These are phyloP conservation scores for Claviceps fusiformis DNA, from an alignment of 2,329 filamentous ascomycete genomes.

Conservation along the genomic window DNA sequence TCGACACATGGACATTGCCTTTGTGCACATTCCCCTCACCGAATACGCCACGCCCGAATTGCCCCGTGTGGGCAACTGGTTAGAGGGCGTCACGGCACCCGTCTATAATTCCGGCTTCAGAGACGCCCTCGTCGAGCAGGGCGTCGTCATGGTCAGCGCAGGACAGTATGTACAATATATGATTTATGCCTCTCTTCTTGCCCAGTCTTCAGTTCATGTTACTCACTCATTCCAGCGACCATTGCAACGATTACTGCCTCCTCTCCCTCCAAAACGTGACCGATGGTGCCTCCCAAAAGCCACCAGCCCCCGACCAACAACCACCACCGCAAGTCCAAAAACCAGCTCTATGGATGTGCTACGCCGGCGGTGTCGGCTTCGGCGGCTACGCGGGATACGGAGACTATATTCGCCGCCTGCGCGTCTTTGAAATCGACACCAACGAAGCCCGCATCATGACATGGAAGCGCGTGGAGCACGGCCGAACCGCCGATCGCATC, in stretches of 20 bases:
- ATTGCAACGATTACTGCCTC: slow-evolving; percentile 93
- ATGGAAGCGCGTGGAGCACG: slow-evolving; percentile 77
- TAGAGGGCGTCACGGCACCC: slow-evolving; percentile 76
- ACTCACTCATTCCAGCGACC: slow-evolving; percentile 45
- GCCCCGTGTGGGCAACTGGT: slow-evolving; percentile 53
- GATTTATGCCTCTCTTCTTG: neutral
- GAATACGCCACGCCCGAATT: slow-evolving; percentile 60
- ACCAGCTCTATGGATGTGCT: slow-evolving; percentile 91
- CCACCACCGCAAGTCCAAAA: slow-evolving; percentile 16
- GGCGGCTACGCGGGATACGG: slow-evolving; percentile 91
- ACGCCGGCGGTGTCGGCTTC: slow-evolving; percentile 81
- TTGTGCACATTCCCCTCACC: slow-evolving; percentile 92
- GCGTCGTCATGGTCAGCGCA: slow-evolving; percentile 75
- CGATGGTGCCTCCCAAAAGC: slow-evolving; percentile 3
- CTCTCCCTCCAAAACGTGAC: slow-evolving; percentile 35
- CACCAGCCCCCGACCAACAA: slow-evolving; percentile 1
- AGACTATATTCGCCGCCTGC: slow-evolving; percentile 67
- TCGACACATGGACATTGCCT: slow-evolving; percentile 88
- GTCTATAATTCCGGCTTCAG: slow-evolving; percentile 86
- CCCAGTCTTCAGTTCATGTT: too few species aligned
- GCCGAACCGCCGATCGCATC: slow-evolving; percentile 36
- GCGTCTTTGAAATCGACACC: slow-evolving; percentile 88
- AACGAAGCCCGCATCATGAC: slow-evolving; percentile 80
- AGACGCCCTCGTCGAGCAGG: slow-evolving; percentile 74
- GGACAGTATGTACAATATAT: slow-evolving; percentile 56